Percentiles rank a stretch among this genome's conserved stretches.
phyloP scores from a whole-genome alignment of 164 flowering plant genomes.

The Saururus chinensis region DNA sequence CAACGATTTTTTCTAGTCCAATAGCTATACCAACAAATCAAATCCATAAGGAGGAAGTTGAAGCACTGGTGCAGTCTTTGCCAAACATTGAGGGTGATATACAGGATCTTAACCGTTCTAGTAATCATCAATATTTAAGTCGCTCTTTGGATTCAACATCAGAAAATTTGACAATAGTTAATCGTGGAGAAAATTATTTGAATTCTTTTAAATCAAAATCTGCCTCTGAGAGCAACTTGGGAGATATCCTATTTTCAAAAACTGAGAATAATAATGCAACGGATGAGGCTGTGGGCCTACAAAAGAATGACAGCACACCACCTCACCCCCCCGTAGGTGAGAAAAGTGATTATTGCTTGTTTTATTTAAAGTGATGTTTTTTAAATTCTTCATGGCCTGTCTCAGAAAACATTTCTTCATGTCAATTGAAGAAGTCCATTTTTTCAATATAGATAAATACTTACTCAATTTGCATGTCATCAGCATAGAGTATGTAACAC shows the following conservation, averaged over 20 bases:
- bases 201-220: conserved; percentile 12
- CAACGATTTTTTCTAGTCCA: conserved; percentile 20
- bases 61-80: conserved; percentile 32
- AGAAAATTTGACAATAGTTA: conserved; percentile 19
- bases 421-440: too few species aligned
- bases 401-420: too few species aligned
- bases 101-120: conserved; percentile 16
- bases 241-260: conserved; percentile 7
- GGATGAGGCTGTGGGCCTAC: conserved; percentile 12
- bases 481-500: too few species aligned
- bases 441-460: too few species aligned
- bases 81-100: conserved; percentile 36
- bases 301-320: conserved; percentile 13
- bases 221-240: conserved; percentile 15
- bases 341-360: conserved; percentile 7
- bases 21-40: conserved; percentile 24
- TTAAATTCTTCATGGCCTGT: too few species aligned
- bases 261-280: conserved; percentile 4
- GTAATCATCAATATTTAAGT: conserved; percentile 24
- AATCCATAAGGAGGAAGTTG: conserved; percentile 13
- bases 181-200: conserved; percentile 16
- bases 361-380: too few species aligned
- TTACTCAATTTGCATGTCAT: too few species aligned
- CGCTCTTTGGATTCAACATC: conserved; percentile 42
- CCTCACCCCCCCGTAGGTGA: conserved; percentile 40